Evolutionary conservation across 2,329 filamentous ascomycete species (phyloP), one percentile per base, ranked within the genome.

Genomic region (Colletotrichum orchidophilum): DNA sequence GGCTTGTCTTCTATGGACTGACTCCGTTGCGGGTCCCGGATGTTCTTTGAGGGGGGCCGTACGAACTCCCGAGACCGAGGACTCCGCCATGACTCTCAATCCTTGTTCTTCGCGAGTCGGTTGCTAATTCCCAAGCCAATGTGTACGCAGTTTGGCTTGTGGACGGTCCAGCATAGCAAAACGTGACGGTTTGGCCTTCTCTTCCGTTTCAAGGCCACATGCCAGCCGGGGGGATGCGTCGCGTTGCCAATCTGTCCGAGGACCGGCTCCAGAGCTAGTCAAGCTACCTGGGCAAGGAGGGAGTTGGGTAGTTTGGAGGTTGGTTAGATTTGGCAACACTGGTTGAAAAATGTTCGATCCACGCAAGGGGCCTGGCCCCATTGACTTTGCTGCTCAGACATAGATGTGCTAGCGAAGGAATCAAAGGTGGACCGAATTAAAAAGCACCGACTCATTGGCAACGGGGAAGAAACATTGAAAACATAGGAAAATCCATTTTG

Each of bases 401-500:
- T 21, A 11, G 50, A 1, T 9, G n/a, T 27, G 5, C 26, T 6
- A 3, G 12, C 24, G 3, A 1, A 18, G 15, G 8, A 27, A 15
- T 21, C 3, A n/a, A 18, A 26, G 24, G 52, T 15, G 24, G 52
- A 8, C 8, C 2, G 11, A 27, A 24, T 11, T 15, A 5, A 52
- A 3, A 2, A 29, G 15, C 13, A 35, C 21, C n/a, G n/a, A 4
- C 3, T 11, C 1, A 13, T 6, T 9, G 2, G 29, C 15, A 24
- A 33, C 0, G 5, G 21, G 4, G 6, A 18, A 29, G 8, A 9
- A 15, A 21, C 3, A n/a, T 21, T 50, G 33, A n/a, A n/a, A 59
- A 71, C 69, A 69, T 55, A 69, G 52, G 64, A 69, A 52, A 71
- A 58, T 53, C 29, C 58, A 58, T 71, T 63, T 59, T 63, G 60